A percentile compares a stretch with the other conserved stretches of the same genome.
Evolutionary conservation across 768 basidiomycete genomes (phyloP).

Genomic region (Phaeotremella fagi): DNA sequence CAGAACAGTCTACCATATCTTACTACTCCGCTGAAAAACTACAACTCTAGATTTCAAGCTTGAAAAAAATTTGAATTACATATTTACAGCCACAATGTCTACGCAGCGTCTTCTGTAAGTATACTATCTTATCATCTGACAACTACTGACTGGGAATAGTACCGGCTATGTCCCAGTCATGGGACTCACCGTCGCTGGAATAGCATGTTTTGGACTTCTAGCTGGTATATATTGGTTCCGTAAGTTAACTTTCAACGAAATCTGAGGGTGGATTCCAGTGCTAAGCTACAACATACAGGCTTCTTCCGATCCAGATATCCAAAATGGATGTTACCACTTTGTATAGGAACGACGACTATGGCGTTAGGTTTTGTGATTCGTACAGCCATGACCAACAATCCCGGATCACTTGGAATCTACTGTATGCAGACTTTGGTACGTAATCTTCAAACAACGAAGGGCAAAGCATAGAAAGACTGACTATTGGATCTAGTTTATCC

Average conservation of each 20-base stretch:
- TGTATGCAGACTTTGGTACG: constrained; percentile 23
- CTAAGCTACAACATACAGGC: not conserved
- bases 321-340: constrained; percentile 19
- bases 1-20: too few species aligned
- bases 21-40: too few species aligned
- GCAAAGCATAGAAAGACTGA: not conserved
- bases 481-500: constrained; percentile 22
- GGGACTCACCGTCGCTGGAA: not conserved
- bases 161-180: not conserved
- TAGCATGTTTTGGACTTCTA: not conserved
- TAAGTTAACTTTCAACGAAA: too few species aligned
- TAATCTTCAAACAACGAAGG: not conserved
- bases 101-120: not conserved
- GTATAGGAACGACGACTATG: constrained; percentile 13
- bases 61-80: too few species aligned
- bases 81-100: not conserved
- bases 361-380: constrained; percentile 13
- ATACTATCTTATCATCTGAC: too few species aligned
- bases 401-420: constrained; percentile 12
- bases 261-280: too few species aligned
- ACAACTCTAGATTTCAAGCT: too few species aligned
- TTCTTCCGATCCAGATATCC: constrained; percentile 7
- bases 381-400: constrained; percentile 10
- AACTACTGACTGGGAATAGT: not conserved
- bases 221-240: not conserved